These are phyloP conservation scores for Nephromyces sp. DNA, from an alignment of 169 alveolate genomes.

Conservation along the genomic window DNA sequence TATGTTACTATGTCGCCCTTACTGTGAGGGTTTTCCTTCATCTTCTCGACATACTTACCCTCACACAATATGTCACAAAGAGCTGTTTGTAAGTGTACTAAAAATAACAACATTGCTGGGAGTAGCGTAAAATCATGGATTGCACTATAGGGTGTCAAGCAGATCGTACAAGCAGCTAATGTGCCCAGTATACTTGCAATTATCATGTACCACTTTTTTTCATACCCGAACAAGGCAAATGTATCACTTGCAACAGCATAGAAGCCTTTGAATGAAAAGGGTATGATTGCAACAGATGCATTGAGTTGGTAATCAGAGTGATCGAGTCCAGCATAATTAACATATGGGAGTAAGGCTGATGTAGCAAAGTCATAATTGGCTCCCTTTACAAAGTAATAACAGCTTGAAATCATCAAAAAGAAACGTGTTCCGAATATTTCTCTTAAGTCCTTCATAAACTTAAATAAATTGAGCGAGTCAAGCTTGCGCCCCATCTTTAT, in stretches of 20 bases:
- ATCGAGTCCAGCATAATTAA: too few species aligned
- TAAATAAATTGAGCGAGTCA: too few species aligned
- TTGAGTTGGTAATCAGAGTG: too few species aligned
- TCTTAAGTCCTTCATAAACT: too few species aligned
- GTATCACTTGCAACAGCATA: background rate
- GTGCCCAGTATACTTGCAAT: background rate
- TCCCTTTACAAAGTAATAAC: slow-evolving; percentile 9
- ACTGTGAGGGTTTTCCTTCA: background rate
- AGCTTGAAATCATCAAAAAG: background rate
- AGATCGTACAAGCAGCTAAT: background rate
- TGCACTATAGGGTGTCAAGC: background rate
- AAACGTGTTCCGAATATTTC: background rate
- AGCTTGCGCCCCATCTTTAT: too few species aligned
- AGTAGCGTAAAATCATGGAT: background rate
- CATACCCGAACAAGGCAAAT: slow-evolving; percentile 4
- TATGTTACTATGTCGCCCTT: background rate
- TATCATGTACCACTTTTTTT: slow-evolving; percentile 11
- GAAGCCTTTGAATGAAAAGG: too few species aligned
- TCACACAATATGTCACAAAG: slow-evolving; percentile 15
- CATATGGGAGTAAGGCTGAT: too few species aligned
- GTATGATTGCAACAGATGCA: too few species aligned
- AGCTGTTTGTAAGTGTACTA: slow-evolving; percentile 2
- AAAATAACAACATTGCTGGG: background rate
- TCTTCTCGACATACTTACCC: background rate
- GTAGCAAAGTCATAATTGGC: background rate